These are phyloP conservation scores for Epichloe aotearoae DNA, from an alignment of 2,329 filamentous ascomycete genomes.

Conservation along the genomic window DNA sequence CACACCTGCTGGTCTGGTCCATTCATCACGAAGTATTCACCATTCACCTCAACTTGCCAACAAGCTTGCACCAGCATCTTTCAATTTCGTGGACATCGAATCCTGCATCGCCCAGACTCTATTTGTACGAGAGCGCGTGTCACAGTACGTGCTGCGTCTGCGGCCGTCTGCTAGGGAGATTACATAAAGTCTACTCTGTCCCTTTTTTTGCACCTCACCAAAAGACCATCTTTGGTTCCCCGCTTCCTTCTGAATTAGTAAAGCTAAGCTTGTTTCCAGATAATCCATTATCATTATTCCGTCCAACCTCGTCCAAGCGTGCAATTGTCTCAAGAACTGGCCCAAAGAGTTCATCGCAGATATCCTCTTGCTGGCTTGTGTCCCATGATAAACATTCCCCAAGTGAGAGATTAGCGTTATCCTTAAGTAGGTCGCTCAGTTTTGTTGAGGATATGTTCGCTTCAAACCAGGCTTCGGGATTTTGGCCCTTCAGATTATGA, in stretches of 20 bases:
- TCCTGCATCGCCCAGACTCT: no score
- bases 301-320: constrained; percentile 19
- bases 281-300: constrained; percentile 15
- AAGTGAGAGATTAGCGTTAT: constrained; percentile 15
- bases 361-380: constrained; percentile 9
- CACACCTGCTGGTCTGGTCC: no score
- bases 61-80: no score
- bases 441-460: constrained; percentile 14
- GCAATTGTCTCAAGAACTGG: constrained; percentile 17
- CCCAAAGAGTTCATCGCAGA: constrained; percentile 15
- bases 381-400: constrained; percentile 16
- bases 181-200: no score
- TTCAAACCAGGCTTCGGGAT: constrained; percentile 14
- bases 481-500: neutral
- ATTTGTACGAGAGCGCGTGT: no score
- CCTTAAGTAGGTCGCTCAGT: constrained; percentile 9
- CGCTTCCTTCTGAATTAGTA: neutral
- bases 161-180: no score
- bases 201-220: constrained; percentile 5
- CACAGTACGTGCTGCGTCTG: neutral
- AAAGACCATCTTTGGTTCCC: neutral
- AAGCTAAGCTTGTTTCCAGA: neutral
- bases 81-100: no score
- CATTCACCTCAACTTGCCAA: no score
- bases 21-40: no score